These are phyloP conservation scores for Dalechampia spathulata DNA, from an alignment of 441 rosid genomes.

Conservation along the genomic window DNA sequence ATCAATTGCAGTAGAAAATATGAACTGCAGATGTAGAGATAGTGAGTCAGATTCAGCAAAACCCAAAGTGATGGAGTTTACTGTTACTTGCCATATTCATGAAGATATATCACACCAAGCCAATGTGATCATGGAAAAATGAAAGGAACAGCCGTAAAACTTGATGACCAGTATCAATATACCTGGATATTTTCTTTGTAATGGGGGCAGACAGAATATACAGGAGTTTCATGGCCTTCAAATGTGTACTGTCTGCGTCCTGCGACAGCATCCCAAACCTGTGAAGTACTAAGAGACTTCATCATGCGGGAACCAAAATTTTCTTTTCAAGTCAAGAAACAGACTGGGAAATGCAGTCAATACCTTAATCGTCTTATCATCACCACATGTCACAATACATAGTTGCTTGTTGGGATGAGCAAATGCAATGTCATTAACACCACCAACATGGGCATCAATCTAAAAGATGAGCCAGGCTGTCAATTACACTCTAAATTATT, in stretches of 20 bases:
- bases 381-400: conserved; percentile 74
- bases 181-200: conserved; percentile 76
- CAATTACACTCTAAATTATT: conserved; percentile 4
- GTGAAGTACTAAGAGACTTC: conserved; percentile 10
- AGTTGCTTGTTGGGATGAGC: conserved; percentile 62
- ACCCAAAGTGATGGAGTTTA: background rate
- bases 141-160: too few relatives aligned
- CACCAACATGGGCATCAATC: conserved; percentile 69
- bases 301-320: too few relatives aligned
- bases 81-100: background rate
- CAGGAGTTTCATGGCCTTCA: conserved; percentile 91
- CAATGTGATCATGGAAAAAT: background rate
- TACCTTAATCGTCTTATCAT: conserved; percentile 83
- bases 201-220: conserved; percentile 84
- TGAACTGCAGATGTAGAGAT: conserved; percentile 48
- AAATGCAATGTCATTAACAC: conserved; percentile 63
- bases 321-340: background rate
- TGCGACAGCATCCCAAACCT: conserved; percentile 77
- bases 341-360: background rate
- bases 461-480: conserved; percentile 17
- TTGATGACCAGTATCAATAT: conserved; percentile 1
- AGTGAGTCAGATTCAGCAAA: conserved; percentile 1
- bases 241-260: conserved; percentile 52
- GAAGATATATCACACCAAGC: background rate
- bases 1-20: conserved; percentile 84